Conservation (phyloP, 2,329 filamentous ascomycete genomes). For the Verticillium zaregamsianum region DNA sequence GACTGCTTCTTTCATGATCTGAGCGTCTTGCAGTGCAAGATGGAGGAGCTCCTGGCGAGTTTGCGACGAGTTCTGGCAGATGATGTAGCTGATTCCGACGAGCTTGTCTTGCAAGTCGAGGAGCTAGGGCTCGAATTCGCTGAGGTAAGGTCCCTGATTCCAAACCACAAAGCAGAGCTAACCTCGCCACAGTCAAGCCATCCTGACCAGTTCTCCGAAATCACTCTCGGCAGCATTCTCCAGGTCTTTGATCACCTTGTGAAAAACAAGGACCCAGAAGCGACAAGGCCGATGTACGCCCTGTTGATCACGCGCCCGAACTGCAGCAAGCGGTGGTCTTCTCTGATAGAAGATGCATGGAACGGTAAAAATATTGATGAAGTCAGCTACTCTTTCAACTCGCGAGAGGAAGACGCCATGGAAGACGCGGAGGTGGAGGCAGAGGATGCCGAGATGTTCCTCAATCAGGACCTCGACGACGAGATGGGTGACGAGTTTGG, state of each 20-base stretch:
- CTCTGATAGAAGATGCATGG: conserved; percentile 35
- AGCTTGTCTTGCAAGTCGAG: conserved; percentile 47
- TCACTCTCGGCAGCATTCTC: conserved; percentile 36
- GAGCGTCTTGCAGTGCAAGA: conserved; percentile 35
- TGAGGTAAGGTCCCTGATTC: conserved; percentile 32
- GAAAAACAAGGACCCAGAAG: conserved; percentile 38
- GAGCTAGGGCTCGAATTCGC: conserved; percentile 49
- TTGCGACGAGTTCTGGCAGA: conserved; percentile 41
- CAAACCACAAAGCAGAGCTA: conserved; percentile 12
- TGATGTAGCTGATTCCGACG: conserved; percentile 41
- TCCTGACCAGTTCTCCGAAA: conserved; percentile 26
- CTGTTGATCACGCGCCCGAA: conserved; percentile 37
- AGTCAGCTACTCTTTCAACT: conserved; percentile 32
- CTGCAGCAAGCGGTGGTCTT: conserved; percentile 32
- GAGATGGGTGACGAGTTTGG: conserved; percentile 5
- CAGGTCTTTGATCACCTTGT: conserved; percentile 38
- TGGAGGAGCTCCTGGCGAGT: conserved; percentile 38
- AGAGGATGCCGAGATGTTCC: conserved; percentile 21
- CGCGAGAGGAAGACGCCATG: conserved; percentile 6
- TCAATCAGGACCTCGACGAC: background rate
- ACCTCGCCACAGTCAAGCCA: conserved; percentile 28
- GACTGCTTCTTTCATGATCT: conserved; percentile 42
- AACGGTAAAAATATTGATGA: conserved; percentile 36
- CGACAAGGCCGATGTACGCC: conserved; percentile 33
- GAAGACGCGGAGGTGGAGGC: conserved; percentile 3